These are phyloP conservation scores for Coemansia sp. DNA, from an alignment of 192 early-diverging fungal genomes.

Conservation along the genomic window DNA sequence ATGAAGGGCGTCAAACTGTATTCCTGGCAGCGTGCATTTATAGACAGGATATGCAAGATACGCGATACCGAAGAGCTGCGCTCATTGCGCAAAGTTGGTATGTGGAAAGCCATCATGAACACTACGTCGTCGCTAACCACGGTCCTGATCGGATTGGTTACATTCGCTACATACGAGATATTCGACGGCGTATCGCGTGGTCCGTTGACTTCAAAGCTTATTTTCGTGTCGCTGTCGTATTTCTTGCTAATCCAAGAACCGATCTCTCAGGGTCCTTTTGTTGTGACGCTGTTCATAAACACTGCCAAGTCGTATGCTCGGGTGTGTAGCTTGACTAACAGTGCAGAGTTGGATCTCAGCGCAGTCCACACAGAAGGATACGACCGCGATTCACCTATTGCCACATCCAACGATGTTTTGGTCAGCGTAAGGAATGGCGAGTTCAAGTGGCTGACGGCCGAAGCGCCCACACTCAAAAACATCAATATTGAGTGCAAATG, in stretches of 20 bases:
- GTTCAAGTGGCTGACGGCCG: slow-evolving; percentile 63
- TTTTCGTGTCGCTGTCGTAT: slow-evolving; percentile 88
- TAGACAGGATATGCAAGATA: slow-evolving; percentile 63
- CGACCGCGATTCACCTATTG: slow-evolving; percentile 31
- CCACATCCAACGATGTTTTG: slow-evolving; percentile 26
- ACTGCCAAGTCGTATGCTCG: slow-evolving; percentile 82
- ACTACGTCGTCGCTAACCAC: slow-evolving; percentile 85
- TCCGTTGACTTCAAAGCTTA: slow-evolving; percentile 66
- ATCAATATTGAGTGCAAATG: slow-evolving; percentile 51
- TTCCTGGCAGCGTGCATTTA: slow-evolving; percentile 61
- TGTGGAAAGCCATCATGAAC: slow-evolving; percentile 67
- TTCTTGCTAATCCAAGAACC: slow-evolving; percentile 93
- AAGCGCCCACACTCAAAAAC: slow-evolving; percentile 39
- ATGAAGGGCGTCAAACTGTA: slow-evolving; percentile 69
- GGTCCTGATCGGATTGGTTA: slow-evolving; percentile 79
- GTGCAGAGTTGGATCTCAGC: slow-evolving; percentile 77
- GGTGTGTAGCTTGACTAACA: slow-evolving; percentile 73
- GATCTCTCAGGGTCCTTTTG: slow-evolving; percentile 79
- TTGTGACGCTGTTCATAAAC: slow-evolving; percentile 75
- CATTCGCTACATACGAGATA: slow-evolving; percentile 78
- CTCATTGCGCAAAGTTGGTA: slow-evolving; percentile 76
- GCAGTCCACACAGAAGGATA: slow-evolving; percentile 57
- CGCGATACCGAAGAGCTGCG: slow-evolving; percentile 76
- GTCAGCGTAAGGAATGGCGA: slow-evolving; percentile 34
- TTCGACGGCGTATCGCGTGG: slow-evolving; percentile 58